Base-by-base conservation (phyloP, 176 grass and related monocot genomes). In the Luzula sylvatica region DNA sequence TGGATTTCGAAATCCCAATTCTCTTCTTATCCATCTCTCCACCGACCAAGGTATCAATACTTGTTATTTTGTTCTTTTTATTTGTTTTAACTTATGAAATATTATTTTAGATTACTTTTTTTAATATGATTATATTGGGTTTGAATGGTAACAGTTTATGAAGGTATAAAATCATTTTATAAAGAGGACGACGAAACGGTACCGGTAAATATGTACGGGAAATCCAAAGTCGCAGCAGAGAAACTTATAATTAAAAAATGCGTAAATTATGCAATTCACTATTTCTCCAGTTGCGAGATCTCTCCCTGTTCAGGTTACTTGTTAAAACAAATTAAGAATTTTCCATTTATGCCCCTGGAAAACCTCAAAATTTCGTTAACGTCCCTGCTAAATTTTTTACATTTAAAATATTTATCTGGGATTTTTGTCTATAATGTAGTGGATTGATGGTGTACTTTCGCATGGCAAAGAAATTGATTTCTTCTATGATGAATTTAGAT, bases 151-250 rank as follows among this genome's bases (percentile, higher is more conserved):
- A 47, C 80, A 96, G 90, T 96, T 71, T 96, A 96, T 58, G 77
- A 88, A 60, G 84, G 90, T 2, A 29, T 73, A 11, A 86, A 86
- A 79, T 82, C 84, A 20, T 96, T 85, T 87, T 96, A 88, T 56
- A 88, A 76, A 76, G 84, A 95, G 56, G 84, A 77, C 11, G 80
- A 88, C 30, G 84, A 85, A 20, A 70, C 71, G 1, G 1, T 74
- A 66, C 84, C 90, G 0, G 74, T 96, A 48, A 96, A 96, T 61
- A 82, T 96, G 84, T 95, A 95, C 41, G 90, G 80, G 9, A 79
- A 79, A 65, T 79, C 90, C 27, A 96, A 88, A 86, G 71, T 89
- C 42, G 67, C 77, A 46, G 90, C 90, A 38, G 90, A 88, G 66
- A 70, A 88, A 32, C 71, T 86, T 65, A 74, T 96, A 52, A 22